Conservation (phyloP, 2,329 filamentous ascomycete genomes). For the Penicillium sp. region DNA sequence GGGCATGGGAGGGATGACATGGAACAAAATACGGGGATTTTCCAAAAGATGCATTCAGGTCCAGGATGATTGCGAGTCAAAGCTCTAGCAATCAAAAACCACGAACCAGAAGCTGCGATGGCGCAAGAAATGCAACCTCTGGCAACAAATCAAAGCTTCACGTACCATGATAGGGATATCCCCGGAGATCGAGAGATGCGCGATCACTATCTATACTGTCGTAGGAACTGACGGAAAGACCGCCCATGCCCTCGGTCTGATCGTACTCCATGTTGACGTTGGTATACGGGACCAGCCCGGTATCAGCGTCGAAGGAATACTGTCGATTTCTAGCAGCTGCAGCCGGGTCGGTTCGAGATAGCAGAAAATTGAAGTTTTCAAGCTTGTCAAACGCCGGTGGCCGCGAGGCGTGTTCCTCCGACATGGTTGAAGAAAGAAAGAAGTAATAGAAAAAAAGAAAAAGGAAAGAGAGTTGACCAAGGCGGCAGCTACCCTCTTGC, state of each 20-base stretch:
- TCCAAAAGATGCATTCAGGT: not conserved
- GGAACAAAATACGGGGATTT: not conserved
- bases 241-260: slow-evolving; percentile 39
- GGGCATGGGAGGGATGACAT: not conserved
- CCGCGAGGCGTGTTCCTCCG: slow-evolving; percentile 30
- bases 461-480: not conserved
- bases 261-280: slow-evolving; percentile 38
- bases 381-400: slow-evolving; percentile 30
- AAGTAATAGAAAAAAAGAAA: slow-evolving; percentile 7
- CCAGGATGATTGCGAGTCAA: not conserved
- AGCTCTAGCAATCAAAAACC: slow-evolving; percentile 7
- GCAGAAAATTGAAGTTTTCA: slow-evolving; percentile 36
- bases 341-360: slow-evolving; percentile 32
- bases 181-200: slow-evolving; percentile 35
- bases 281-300: slow-evolving; percentile 29
- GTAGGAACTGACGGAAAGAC: slow-evolving; percentile 40
- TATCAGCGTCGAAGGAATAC: slow-evolving; percentile 38
- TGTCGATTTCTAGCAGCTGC: slow-evolving; percentile 31
- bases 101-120: slow-evolving; percentile 30
- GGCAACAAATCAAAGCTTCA: slow-evolving; percentile 20
- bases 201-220: slow-evolving; percentile 41
- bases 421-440: slow-evolving; percentile 25
- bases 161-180: slow-evolving; percentile 40
- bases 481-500: not conserved
- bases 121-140: slow-evolving; percentile 33